Evolutionary conservation across 176 grass and related monocot genomes (phyloP), one percentile per base, ranked within the genome.

Genomic region (Musa beccarii): DNA sequence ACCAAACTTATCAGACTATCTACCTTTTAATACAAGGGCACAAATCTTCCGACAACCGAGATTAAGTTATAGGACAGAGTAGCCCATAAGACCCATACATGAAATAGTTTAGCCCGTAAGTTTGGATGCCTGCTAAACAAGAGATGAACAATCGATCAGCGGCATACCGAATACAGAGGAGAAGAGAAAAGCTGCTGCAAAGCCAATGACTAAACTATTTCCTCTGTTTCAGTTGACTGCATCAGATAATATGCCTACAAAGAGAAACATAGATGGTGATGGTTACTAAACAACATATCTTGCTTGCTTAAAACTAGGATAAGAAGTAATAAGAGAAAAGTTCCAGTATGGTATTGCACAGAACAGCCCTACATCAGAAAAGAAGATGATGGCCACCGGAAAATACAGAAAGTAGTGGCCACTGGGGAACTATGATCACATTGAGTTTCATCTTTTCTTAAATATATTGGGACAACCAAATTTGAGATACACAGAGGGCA

Each of bases 111-210:
- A 43, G 34, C 34, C 34, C 4, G 2, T 28, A 28, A 28, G 26
- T 28, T 28, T 28, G 26, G 26, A 28, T 28, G 26, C 26, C 26
- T 28, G 26, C 26, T 43, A 43, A 43, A 43, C 34, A 43, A 43
- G 34, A 43, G 34, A 43, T 43, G 34, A 43, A 43, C 34, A 43
- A 43, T 43, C 34, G 6, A 43, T 4, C 5, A 43, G 34, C 34
- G 6, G 34, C 34, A 43, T 43, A 43, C 34, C 4, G 34, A 43
- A 43, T 43, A 97, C 78, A 75, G 72, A 81, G 24, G 90, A 83
- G 74, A 99, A 99, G 69, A 99, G 67, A 76, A 99, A 87, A 75
- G 90, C 86, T 29, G 90, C 91, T 52, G 90, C 95, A 53, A 99
- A 99, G 72, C 95, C 90, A 71, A 94, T 67, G 63, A 86, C 88